Percentiles rank a stretch among this genome's conserved stretches.
These are phyloP conservation scores for Gentiana straminea DNA, from an alignment of 257 asterid genomes.

Conservation along the genomic window DNA sequence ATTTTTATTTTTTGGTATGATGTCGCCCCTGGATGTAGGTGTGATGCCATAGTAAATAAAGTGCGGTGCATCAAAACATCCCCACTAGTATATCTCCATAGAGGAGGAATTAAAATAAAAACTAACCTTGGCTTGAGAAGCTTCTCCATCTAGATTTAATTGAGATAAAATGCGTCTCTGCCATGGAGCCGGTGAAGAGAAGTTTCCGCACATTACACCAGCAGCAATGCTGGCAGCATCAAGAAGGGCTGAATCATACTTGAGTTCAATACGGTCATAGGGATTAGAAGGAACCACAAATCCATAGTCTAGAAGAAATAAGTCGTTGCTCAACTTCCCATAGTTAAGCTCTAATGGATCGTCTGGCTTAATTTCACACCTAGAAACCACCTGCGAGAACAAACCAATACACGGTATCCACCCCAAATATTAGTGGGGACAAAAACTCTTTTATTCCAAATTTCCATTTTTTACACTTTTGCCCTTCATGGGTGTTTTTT, in stretches of 20 bases:
- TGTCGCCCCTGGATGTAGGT: too few species aligned
- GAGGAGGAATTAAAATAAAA: background rate
- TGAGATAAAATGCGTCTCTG: constrained; percentile 45
- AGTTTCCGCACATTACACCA: constrained; percentile 54
- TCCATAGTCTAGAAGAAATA: constrained; percentile 88
- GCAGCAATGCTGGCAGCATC: constrained; percentile 95
- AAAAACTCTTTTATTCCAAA: too few species aligned
- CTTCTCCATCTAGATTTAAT: constrained; percentile 52
- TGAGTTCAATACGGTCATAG: constrained; percentile 76
- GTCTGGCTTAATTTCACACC: constrained; percentile 39
- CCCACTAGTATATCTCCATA: background rate
- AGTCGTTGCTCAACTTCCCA: constrained; percentile 70
- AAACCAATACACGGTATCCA: background rate
- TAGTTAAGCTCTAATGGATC: constrained; percentile 71
- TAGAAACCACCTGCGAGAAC: constrained; percentile 61
- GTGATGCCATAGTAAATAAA: too few species aligned
- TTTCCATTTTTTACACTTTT: too few species aligned
- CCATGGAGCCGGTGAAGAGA: constrained; percentile 82
- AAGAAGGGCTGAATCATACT: constrained; percentile 70
- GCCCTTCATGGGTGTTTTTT: too few species aligned
- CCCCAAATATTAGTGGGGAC: too few species aligned
- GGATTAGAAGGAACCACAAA: constrained; percentile 78
- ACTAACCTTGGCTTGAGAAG: constrained; percentile 66
- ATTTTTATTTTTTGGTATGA: too few species aligned
- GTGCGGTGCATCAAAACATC: background rate